Percentiles rank a stretch among this genome's conserved stretches.
Conservation (phyloP, 2,329 filamentous ascomycete genomes). For the Cryphonectria radicalis region DNA sequence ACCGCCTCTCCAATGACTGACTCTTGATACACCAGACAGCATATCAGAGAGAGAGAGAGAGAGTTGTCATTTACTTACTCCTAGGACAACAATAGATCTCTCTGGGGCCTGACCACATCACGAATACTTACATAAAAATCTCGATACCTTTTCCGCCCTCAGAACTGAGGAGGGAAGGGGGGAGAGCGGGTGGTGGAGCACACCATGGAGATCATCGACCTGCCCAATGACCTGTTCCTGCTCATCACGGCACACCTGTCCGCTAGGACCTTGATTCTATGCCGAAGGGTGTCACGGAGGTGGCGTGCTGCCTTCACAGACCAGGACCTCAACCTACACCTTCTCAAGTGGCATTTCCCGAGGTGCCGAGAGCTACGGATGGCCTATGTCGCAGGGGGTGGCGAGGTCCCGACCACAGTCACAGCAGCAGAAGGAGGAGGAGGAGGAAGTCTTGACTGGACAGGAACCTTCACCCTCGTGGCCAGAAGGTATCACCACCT, state of each 20-base stretch:
- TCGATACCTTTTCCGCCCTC: neutral
- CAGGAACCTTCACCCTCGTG: constrained; percentile 51
- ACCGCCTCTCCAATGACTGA: no score
- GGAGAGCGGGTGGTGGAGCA: neutral
- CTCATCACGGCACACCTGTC: constrained; percentile 54
- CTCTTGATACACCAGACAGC: no score
- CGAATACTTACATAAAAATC: neutral
- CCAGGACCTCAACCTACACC: constrained; percentile 48
- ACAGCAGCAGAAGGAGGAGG: neutral
- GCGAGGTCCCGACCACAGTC: constrained; percentile 22
- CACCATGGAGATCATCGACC: constrained; percentile 44
- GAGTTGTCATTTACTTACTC: neutral
- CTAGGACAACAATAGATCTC: neutral
- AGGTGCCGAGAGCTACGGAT: constrained; percentile 56
- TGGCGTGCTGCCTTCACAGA: constrained; percentile 57
- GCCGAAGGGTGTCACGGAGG: constrained; percentile 54
- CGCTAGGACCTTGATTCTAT: constrained; percentile 54
- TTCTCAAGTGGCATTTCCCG: constrained; percentile 58
- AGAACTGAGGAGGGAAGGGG: neutral
- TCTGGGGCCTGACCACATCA: neutral
- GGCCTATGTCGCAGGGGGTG: constrained; percentile 30
- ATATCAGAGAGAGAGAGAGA: no score
- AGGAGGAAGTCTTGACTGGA: constrained; percentile 40
- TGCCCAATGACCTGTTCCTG: constrained; percentile 64
- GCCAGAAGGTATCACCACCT: constrained; percentile 60